phyloP scores from a whole-genome alignment of 768 basidiomycete genomes.

The Amanita pallidorosea region DNA sequence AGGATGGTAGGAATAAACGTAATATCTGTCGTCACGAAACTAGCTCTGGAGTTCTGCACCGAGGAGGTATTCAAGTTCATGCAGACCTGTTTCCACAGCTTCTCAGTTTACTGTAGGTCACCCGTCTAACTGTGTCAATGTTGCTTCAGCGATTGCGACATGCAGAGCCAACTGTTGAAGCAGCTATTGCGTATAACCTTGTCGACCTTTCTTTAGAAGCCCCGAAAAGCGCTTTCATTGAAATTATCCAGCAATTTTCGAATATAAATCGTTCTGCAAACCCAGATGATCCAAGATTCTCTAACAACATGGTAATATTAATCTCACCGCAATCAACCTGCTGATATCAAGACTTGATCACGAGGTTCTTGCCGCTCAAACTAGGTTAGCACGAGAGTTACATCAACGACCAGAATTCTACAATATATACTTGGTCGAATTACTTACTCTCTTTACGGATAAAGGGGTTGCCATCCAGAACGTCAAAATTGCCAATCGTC shows the following conservation, averaged over 20 bases:
- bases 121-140: constrained; percentile 86
- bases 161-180: constrained; percentile 82
- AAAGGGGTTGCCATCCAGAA: constrained; percentile 90
- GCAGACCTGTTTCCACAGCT: neutral
- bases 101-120: constrained; percentile 40
- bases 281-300: constrained; percentile 78
- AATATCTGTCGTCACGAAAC: constrained; percentile 79
- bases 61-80: constrained; percentile 51
- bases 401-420: constrained; percentile 66
- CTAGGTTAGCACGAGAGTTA: constrained; percentile 75
- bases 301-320: constrained; percentile 69
- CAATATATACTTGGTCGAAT: constrained; percentile 71
- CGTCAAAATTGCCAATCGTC: constrained; percentile 52
- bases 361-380: constrained; percentile 84
- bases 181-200: constrained; percentile 84
- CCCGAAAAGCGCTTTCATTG: constrained; percentile 65
- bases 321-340: neutral
- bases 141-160: constrained; percentile 76
- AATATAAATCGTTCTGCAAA: constrained; percentile 79
- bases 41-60: constrained; percentile 78
- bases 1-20: constrained; percentile 81
- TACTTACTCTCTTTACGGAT: constrained; percentile 79
- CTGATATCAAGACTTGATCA: neutral
- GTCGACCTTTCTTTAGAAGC: constrained; percentile 82
- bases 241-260: constrained; percentile 80